Conservation (phyloP, 495 filamentous ascomycete genomes). For the Penicillium canescens region DNA sequence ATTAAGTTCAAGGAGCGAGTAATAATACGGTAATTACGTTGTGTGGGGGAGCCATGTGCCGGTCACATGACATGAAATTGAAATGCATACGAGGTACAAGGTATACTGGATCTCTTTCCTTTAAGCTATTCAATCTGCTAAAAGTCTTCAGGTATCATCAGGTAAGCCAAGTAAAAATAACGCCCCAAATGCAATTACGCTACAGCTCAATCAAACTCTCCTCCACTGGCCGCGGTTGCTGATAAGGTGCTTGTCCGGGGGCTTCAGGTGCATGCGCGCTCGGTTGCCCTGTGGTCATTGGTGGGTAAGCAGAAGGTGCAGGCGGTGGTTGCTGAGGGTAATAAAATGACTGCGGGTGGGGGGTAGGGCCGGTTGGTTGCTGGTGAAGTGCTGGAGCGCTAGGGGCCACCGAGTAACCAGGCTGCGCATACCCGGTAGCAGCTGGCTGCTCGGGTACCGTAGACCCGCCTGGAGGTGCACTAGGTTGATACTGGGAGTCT, state of each 20-base stretch:
- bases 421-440: conserved; percentile 26
- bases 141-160: conserved; percentile 26
- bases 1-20: conserved; percentile 17
- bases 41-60: too few relatives aligned
- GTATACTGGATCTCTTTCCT: neutral
- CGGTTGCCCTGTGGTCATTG: conserved; percentile 32
- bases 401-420: conserved; percentile 34
- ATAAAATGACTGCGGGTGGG: conserved; percentile 33
- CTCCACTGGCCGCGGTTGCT: conserved; percentile 61
- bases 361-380: conserved; percentile 29
- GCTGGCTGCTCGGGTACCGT: conserved; percentile 28
- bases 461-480: conserved; percentile 17
- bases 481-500: conserved; percentile 36
- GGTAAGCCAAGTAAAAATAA: conserved; percentile 4
- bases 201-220: conserved; percentile 87
- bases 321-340: conserved; percentile 49
- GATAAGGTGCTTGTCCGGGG: conserved; percentile 52
- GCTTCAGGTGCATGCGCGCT: conserved; percentile 66
- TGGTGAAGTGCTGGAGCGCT: conserved; percentile 23
- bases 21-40: conserved; percentile 14
- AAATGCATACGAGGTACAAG: too few relatives aligned
- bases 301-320: conserved; percentile 38
- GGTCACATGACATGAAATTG: neutral
- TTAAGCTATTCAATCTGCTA: conserved; percentile 8
- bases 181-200: conserved; percentile 9